Evolutionary conservation across 331 rosid genomes (phyloP).

Genomic region (Malus hybrid): DNA sequence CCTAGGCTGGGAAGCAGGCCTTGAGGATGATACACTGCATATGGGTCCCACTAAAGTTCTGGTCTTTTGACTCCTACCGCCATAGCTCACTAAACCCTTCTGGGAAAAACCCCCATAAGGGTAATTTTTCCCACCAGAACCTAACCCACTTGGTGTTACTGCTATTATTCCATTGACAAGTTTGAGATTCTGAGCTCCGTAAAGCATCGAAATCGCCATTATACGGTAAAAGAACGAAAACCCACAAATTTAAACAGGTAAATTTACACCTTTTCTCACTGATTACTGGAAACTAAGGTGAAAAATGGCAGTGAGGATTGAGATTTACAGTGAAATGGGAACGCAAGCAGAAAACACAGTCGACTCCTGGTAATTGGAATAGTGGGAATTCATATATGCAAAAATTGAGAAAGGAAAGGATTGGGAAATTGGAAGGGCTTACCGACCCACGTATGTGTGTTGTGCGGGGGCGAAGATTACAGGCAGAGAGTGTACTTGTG

Average conservation of each 20-base stretch:
- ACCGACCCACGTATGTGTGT: not conserved
- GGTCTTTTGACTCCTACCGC: conserved; percentile 8
- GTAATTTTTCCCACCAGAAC: conserved; percentile 32
- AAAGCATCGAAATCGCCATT: conserved; percentile 68
- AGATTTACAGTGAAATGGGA: not conserved
- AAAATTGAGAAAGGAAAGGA: not conserved
- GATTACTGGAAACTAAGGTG: not conserved
- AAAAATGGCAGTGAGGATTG: not conserved
- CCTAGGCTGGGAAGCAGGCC: conserved; percentile 85
- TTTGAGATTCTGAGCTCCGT: conserved; percentile 55
- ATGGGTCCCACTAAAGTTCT: conserved; percentile 23
- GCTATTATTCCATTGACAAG: conserved; percentile 10
- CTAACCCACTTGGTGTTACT: conserved; percentile 37
- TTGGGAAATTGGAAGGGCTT: not conserved
- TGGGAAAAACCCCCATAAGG: conserved; percentile 39
- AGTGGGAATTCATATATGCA: not conserved
- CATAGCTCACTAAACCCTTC: conserved; percentile 15
- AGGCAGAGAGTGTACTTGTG: not conserved
- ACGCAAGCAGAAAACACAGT: not conserved
- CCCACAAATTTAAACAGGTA: conserved; percentile 11
- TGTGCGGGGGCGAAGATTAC: not conserved
- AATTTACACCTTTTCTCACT: not conserved
- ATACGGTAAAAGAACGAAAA: conserved; percentile 7
- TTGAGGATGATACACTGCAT: conserved; percentile 58
- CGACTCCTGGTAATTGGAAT: not conserved